These are phyloP conservation scores for Phaeotremella fagi DNA, from an alignment of 768 basidiomycete species.

Conservation along the genomic window DNA sequence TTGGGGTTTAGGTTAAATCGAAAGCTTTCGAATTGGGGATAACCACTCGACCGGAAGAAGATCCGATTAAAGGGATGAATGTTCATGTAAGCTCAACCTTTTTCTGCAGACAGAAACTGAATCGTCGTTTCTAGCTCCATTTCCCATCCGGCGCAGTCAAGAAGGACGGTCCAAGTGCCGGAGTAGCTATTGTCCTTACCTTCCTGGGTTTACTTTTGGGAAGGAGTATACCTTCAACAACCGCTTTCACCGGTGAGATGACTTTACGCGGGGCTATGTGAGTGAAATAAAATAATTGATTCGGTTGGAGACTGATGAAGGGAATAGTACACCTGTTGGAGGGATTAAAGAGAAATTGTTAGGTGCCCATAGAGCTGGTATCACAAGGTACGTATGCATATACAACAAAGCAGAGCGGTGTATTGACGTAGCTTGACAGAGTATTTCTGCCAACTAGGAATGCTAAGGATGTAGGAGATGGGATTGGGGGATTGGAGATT, in stretches of 20 bases:
- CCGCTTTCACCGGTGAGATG: slow-evolving; percentile 92
- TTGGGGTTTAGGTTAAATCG: slow-evolving; percentile 53
- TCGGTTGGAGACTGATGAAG: neutral
- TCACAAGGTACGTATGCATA: slow-evolving; percentile 52
- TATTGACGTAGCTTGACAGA: no score
- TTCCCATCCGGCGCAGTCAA: slow-evolving; percentile 83
- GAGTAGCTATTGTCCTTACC: slow-evolving; percentile 82
- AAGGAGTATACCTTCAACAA: slow-evolving; percentile 62
- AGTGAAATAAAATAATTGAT: neutral
- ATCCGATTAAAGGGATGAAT: slow-evolving; percentile 65
- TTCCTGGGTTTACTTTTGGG: slow-evolving; percentile 80
- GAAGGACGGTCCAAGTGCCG: slow-evolving; percentile 91
- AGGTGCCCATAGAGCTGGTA: slow-evolving; percentile 79
- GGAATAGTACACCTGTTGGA: slow-evolving; percentile 53
- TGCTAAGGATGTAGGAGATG: no score
- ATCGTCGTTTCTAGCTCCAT: slow-evolving; percentile 54
- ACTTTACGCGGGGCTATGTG: slow-evolving; percentile 52
- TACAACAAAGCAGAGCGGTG: no score
- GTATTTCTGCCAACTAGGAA: no score
- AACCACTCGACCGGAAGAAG: slow-evolving; percentile 3
- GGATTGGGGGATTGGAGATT: no score
- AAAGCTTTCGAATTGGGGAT: slow-evolving; percentile 51
- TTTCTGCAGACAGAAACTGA: neutral
- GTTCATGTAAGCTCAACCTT: slow-evolving; percentile 55
- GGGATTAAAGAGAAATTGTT: slow-evolving; percentile 84